These are phyloP conservation scores for Haplographium delicatum DNA, from an alignment of 495 filamentous ascomycete species.

Conservation along the genomic window DNA sequence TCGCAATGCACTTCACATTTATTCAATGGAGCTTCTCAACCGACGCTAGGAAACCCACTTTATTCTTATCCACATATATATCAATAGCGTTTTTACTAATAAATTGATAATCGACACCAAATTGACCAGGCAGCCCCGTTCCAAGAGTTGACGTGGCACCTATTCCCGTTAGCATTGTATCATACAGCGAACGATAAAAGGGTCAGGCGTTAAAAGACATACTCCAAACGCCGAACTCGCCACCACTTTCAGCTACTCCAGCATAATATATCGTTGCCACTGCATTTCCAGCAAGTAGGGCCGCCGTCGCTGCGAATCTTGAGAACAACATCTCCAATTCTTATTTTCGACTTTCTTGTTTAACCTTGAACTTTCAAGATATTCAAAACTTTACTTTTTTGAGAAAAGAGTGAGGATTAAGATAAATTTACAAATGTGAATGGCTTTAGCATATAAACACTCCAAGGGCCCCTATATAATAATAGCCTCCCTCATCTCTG, in stretches of 20 bases:
- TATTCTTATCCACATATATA: conserved; percentile 41
- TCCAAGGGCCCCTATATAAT: too few relatives aligned
- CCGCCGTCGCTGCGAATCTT: conserved; percentile 9
- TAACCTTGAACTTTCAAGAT: too few relatives aligned
- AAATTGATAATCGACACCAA: conserved; percentile 48
- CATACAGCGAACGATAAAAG: background rate
- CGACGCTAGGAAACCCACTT: too few relatives aligned
- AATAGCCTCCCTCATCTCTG: too few relatives aligned
- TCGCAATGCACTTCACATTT: background rate
- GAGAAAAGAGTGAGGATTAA: too few relatives aligned
- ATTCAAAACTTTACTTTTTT: too few relatives aligned
- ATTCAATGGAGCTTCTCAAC: background rate
- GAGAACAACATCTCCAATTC: too few relatives aligned
- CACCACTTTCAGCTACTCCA: conserved; percentile 47
- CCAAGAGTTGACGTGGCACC: conserved; percentile 26
- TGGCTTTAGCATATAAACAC: too few relatives aligned
- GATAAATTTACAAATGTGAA: too few relatives aligned
- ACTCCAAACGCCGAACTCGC: conserved; percentile 48
- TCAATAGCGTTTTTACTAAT: conserved; percentile 42
- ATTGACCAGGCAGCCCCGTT: conserved; percentile 43
- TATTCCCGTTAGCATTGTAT: background rate
- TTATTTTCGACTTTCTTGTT: too few relatives aligned
- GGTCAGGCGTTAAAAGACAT: conserved; percentile 1
- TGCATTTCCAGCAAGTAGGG: conserved; percentile 29
- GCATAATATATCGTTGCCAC: conserved; percentile 48